Percentiles rank a stretch among this genome's conserved stretches.
Conservation (phyloP, 176 grass and related monocot species). For the Musa troglodytarum region DNA sequence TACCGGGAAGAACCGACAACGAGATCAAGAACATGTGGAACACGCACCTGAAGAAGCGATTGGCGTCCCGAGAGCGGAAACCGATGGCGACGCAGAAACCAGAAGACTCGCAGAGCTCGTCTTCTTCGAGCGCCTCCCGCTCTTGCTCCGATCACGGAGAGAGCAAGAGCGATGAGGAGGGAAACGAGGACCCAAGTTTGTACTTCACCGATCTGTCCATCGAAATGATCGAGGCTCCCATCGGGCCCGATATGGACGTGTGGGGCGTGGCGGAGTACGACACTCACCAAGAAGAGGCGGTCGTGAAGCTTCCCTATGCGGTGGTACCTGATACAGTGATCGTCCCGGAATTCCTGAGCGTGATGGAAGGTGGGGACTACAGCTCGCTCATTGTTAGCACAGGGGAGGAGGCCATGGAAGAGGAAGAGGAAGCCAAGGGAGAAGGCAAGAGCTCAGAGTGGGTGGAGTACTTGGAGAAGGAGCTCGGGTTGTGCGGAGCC, state of each 20-base stretch:
- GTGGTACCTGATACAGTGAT: slow-evolving; percentile 21
- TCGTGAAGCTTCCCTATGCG: not conserved
- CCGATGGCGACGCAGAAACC: not conserved
- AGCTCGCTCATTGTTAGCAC: too few species aligned
- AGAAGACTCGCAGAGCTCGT: not conserved
- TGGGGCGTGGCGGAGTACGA: slow-evolving; percentile 1
- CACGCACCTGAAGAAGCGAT: too few species aligned
- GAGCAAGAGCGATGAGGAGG: too few species aligned
- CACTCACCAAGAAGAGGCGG: not conserved
- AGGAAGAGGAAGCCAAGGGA: not conserved
- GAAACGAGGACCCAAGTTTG: not conserved
- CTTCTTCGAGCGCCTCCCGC: not conserved
- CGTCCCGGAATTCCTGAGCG: slow-evolving; percentile 14
- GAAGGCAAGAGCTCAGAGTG: slow-evolving; percentile 7
- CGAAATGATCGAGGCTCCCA: slow-evolving; percentile 10
- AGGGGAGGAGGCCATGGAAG: slow-evolving; percentile 5
- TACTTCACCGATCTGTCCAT: not conserved
- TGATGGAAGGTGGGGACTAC: slow-evolving; percentile 6
- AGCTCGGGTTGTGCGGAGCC: slow-evolving; percentile 6
- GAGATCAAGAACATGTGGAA: too few species aligned
- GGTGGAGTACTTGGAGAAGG: slow-evolving; percentile 28
- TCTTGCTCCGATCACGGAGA: not conserved
- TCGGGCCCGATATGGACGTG: not conserved
- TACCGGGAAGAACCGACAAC: too few species aligned
- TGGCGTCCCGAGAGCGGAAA: slow-evolving; percentile 9